These are phyloP conservation scores for Eucalyptus coolabah DNA, from an alignment of 345 rosid species.

Conservation along the genomic window DNA sequence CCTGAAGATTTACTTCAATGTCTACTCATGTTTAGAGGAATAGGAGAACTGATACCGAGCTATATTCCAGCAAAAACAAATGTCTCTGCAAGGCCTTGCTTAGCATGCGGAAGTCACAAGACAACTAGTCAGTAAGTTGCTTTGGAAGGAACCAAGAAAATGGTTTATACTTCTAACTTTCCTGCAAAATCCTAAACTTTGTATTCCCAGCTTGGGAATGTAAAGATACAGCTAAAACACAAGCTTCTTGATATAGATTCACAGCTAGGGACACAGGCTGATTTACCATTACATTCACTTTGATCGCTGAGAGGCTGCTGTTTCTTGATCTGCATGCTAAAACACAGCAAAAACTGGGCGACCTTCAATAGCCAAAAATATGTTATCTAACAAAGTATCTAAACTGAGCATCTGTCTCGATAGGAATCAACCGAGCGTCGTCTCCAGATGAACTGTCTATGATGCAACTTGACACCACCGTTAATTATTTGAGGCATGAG, in stretches of 20 bases:
- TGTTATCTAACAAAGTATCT: not conserved
- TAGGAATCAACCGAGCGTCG: too few species aligned
- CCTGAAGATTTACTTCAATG: constrained; percentile 37
- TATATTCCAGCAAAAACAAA: constrained; percentile 38
- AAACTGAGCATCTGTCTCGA: too few species aligned
- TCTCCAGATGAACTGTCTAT: too few species aligned
- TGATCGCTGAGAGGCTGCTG: not conserved
- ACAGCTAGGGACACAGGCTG: not conserved
- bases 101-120: constrained; percentile 46
- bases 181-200: too few species aligned
- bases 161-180: too few species aligned
- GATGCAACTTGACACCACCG: too few species aligned
- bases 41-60: constrained; percentile 16
- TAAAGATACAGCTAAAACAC: too few species aligned
- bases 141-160: too few species aligned
- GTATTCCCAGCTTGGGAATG: too few species aligned
- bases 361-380: not conserved
- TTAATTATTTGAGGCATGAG: too few species aligned
- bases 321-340: not conserved
- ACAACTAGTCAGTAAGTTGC: not conserved
- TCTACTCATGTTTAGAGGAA: constrained; percentile 15
- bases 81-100: constrained; percentile 59
- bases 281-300: not conserved
- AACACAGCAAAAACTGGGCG: not conserved
- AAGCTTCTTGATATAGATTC: too few species aligned